Percentiles rank a stretch among this genome's conserved stretches.
Evolutionary conservation across 805 yeast species (phyloP).

Genomic region (Metschnikowia noctiluminum): DNA sequence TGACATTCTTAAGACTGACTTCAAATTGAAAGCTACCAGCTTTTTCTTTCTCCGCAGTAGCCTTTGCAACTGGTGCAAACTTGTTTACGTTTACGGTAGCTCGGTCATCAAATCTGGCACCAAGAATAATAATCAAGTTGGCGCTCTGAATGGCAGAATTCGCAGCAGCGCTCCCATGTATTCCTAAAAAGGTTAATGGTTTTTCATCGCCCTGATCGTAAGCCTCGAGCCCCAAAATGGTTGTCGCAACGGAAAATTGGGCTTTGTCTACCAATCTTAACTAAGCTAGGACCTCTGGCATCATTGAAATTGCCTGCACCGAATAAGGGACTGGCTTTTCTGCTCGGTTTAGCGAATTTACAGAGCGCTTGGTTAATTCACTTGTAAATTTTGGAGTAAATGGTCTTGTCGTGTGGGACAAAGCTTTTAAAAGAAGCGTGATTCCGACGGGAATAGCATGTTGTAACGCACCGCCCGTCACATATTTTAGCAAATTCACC

Average conservation of each 20-base stretch:
- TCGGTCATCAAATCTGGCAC: slow-evolving; percentile 98
- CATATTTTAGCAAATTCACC: slow-evolving; percentile 96
- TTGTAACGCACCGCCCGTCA: slow-evolving; percentile 85
- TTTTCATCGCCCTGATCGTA: slow-evolving; percentile 89
- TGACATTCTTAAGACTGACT: slow-evolving; percentile 92
- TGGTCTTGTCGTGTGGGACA: slow-evolving; percentile 63
- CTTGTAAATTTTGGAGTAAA: slow-evolving; percentile 71
- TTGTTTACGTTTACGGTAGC: slow-evolving; percentile 83
- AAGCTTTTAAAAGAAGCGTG: slow-evolving; percentile 72
- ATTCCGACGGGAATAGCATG: slow-evolving; percentile 75
- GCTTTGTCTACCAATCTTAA: slow-evolving; percentile 87
- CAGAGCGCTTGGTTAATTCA: slow-evolving; percentile 72
- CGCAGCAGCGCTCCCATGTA: slow-evolving; percentile 96
- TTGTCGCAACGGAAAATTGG: slow-evolving; percentile 91
- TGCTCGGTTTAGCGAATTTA: slow-evolving; percentile 73
- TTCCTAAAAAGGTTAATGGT: slow-evolving; percentile 93
- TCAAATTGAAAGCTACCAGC: slow-evolving; percentile 31
- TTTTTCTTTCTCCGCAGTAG: slow-evolving; percentile 74
- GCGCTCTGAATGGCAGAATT: slow-evolving; percentile 91
- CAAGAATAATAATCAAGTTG: slow-evolving; percentile 89
- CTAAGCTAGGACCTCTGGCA: slow-evolving; percentile 71
- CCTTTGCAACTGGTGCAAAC: slow-evolving; percentile 90
- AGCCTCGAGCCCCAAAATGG: slow-evolving; percentile 84
- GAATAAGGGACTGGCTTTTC: slow-evolving; percentile 81
- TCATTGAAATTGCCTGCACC: slow-evolving; percentile 87